These are phyloP conservation scores for Phaeodactylum tricornutum DNA, from an alignment of 108 stramenopile species.

Conservation along the genomic window DNA sequence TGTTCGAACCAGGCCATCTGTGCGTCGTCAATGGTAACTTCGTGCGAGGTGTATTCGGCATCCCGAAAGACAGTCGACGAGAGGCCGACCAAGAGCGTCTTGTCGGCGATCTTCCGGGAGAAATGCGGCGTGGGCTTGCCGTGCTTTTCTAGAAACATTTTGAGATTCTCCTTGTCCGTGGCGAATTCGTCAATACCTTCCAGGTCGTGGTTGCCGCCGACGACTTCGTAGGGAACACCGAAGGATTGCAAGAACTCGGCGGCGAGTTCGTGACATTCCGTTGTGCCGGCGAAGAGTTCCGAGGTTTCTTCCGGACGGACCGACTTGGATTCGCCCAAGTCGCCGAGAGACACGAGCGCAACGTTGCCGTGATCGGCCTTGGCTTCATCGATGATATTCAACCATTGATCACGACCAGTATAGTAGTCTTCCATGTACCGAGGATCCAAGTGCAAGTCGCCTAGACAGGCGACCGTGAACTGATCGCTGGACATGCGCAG, in stretches of 20 bases:
- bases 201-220: conserved; percentile 59
- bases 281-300: conserved; percentile 36
- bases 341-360: conserved; percentile 34
- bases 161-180: conserved; percentile 80
- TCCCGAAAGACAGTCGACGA: conserved; percentile 79
- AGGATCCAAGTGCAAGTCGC: conserved; percentile 81
- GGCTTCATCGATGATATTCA: conserved; percentile 46
- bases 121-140: conserved; percentile 75
- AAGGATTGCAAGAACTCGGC: conserved; percentile 24
- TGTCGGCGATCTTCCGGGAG: conserved; percentile 65
- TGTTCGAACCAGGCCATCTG: conserved; percentile 91
- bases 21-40: conserved; percentile 79
- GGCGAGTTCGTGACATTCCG: conserved; percentile 20
- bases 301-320: conserved; percentile 6
- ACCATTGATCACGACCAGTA: conserved; percentile 29
- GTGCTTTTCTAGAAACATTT: conserved; percentile 47
- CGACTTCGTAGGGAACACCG: conserved; percentile 28
- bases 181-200: conserved; percentile 91
- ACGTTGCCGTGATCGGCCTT: conserved; percentile 37
- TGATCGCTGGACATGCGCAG: neutral
- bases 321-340: conserved; percentile 29
- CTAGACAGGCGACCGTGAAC: conserved; percentile 41
- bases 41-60: conserved; percentile 83
- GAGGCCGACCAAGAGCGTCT: conserved; percentile 84
- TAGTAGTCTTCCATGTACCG: conserved; percentile 69